Conservation (phyloP, 768 basidiomycete genomes). For the Gloeopeniophorella convolvens region DNA sequence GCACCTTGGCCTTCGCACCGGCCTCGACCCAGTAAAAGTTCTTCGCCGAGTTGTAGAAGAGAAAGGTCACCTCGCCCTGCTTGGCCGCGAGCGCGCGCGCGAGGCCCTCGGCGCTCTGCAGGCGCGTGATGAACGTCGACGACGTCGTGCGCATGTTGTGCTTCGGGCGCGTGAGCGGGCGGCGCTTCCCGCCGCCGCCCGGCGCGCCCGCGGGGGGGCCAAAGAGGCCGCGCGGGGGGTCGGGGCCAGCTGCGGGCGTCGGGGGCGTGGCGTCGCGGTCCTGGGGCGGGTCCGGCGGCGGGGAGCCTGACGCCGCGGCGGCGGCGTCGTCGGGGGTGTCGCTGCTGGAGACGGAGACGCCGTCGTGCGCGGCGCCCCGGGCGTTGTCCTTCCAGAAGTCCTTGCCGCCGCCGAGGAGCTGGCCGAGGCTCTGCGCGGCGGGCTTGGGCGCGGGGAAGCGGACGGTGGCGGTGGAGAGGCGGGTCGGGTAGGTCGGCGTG, state of each 20-base stretch:
- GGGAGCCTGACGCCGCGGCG: conserved; percentile 29
- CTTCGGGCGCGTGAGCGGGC: conserved; percentile 63
- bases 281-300: too few relatives aligned
- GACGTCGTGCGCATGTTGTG: conserved; percentile 87
- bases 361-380: conserved; percentile 36
- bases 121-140: conserved; percentile 85
- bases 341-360: conserved; percentile 74
- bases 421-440: conserved; percentile 55
- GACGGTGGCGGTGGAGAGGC: conserved; percentile 53
- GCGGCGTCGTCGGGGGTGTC: conserved; percentile 63
- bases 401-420: conserved; percentile 61
- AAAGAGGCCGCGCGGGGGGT: conserved; percentile 53
- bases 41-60: conserved; percentile 86
- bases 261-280: conserved; percentile 28
- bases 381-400: conserved; percentile 54
- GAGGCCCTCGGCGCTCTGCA: conserved; percentile 76
- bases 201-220: conserved; percentile 33
- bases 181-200: conserved; percentile 70
- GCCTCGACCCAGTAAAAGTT: conserved; percentile 82
- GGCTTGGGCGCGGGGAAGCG: conserved; percentile 56
- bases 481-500: conserved; percentile 46
- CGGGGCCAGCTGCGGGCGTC: conserved; percentile 34
- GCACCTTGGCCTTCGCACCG: conserved; percentile 78
- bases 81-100: conserved; percentile 64
- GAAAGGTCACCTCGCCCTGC: conserved; percentile 78